Base-by-base conservation (phyloP, 2,329 filamentous ascomycete genomes). In the Bipolaris zeicola region DNA sequence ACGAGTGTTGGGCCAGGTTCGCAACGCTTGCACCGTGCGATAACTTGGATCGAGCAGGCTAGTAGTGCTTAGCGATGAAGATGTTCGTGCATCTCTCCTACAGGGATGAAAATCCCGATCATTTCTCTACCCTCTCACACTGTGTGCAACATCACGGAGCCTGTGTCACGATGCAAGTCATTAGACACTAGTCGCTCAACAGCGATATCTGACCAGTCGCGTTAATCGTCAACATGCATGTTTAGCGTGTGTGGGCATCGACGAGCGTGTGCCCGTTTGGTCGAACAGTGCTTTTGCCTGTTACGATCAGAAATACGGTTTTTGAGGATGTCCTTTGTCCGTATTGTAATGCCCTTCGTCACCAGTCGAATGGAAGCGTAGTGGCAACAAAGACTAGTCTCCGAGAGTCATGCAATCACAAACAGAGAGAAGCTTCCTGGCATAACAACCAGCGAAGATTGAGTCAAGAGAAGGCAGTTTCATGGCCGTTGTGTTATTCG, bases 271-370 rank as follows among this genome's bases (percentile, higher is more conserved):
- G 83, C 65, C 62, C 76, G 73, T 66, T 62, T 64, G 66, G 62
- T 58, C 63, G 67, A 66, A 50, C 53, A 50, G 62, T 51, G 10
- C 58, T 37, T 59, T 60, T 62, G 20, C 42, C 61, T 65, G 59
- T 66, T 69, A 47, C 63, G 60, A 58, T 65, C 58, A 74, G 80
- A 76, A 77, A 82, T 85, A 86, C 91, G 91, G 86, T 87, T 96
- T 97, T 97, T 96, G 83, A 82, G 84, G 91, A 96, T 88, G 91
- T 93, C 79, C 86, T 96, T 97, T 96, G 91, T 89, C 85, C 91
- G 91, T 84, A 87, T 82, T 82, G 71, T 31, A 55, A 55, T 78
- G 87, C 89, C 89, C 87, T 88, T 85, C 85, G 51, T 69, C 77
- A 74, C 73, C 69, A 73, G 64, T 8, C 11, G 8, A 60, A 61